A percentile compares a stretch with the other conserved stretches of the same genome.
phyloP scores from a whole-genome alignment of 768 basidiomycete genomes.

The Steccherinum ochraceum region DNA sequence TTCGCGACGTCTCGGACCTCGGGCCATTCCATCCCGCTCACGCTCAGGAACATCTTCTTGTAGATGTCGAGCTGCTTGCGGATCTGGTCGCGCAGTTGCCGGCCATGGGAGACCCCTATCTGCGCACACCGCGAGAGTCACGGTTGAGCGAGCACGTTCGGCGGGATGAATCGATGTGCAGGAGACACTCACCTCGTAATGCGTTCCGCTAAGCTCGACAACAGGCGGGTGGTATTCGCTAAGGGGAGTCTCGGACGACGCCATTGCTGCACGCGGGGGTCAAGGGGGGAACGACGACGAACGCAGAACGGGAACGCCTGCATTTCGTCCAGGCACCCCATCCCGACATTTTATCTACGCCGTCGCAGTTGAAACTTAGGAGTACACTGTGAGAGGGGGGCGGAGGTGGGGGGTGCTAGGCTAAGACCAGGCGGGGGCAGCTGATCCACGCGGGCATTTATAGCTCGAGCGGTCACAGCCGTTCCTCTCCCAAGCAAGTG shows the following conservation, averaged over 20 bases:
- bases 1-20: slow-evolving; percentile 22
- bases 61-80: slow-evolving; percentile 26
- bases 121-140: no score
- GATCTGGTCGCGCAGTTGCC: slow-evolving; percentile 22
- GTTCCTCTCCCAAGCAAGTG: no score
- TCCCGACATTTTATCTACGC: no score
- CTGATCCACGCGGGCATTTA: neutral
- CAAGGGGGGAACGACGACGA: neutral
- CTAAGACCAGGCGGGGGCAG: no score
- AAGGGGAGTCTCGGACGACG: neutral
- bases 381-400: no score
- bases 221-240: neutral
- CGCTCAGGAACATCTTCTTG: slow-evolving; percentile 23
- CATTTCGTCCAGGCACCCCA: no score
- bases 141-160: neutral
- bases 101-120: slow-evolving; percentile 27
- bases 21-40: slow-evolving; percentile 27
- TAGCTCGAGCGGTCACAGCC: neutral
- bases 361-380: no score
- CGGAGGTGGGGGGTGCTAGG: no score
- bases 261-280: neutral
- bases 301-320: no score
- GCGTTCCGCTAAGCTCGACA: neutral
- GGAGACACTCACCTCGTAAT: neutral
- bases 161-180: neutral